Conservation (phyloP, 192 early-diverging fungal species). For the Physocladia obscura region DNA sequence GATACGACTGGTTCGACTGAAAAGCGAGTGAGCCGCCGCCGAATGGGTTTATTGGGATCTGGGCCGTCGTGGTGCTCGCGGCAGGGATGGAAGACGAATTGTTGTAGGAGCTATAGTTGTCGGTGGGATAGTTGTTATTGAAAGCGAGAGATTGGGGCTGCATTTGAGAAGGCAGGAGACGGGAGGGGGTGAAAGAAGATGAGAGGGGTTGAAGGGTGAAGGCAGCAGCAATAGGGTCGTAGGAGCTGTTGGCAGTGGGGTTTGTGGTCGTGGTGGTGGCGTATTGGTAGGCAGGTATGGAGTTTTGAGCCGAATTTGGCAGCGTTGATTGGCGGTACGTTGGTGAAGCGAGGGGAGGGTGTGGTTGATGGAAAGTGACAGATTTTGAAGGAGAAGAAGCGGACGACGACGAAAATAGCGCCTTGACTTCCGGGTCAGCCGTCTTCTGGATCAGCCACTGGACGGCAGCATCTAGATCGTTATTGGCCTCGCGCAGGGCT, state of each 20-base stretch:
- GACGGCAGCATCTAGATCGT: slow-evolving; percentile 8
- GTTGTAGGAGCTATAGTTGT: no score
- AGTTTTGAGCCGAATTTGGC: background rate
- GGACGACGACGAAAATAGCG: background rate
- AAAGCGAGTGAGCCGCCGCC: no score
- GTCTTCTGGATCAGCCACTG: slow-evolving; percentile 19
- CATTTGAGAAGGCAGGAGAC: background rate
- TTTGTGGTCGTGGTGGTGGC: background rate
- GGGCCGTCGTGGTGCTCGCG: no score
- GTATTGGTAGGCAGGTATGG: background rate
- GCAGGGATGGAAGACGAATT: no score
- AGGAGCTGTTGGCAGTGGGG: background rate
- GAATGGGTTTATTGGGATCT: background rate
- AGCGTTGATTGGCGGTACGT: background rate
- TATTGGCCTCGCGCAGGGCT: slow-evolving; percentile 6
- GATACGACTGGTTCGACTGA: background rate
- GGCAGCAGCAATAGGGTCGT: slow-evolving; percentile 13
- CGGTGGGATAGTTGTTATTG: background rate
- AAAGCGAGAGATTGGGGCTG: background rate
- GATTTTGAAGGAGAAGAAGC: background rate
- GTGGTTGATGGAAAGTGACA: background rate
- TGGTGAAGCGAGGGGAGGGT: background rate
- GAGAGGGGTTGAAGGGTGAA: slow-evolving; percentile 15
- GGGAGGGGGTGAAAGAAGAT: background rate
- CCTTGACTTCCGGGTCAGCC: slow-evolving; percentile 10